phyloP scores from a whole-genome alignment of 306 rosid species.

The Argentina anserina region DNA sequence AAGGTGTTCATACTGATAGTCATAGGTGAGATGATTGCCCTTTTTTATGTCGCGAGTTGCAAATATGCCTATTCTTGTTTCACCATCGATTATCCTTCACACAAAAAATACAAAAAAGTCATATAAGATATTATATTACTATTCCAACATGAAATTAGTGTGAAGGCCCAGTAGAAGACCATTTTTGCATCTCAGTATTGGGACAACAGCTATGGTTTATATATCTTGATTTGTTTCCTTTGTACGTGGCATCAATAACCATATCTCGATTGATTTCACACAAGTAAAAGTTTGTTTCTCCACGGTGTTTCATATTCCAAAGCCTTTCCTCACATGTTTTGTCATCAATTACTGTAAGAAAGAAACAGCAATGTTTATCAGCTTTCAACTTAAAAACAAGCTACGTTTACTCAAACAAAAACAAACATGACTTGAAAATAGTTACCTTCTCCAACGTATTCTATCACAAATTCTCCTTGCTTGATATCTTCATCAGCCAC shows the following conservation, averaged over 20 bases:
- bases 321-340: conserved; percentile 91
- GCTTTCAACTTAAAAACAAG: conserved; percentile 9
- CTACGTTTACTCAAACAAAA: neutral
- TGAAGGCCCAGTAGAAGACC: conserved; percentile 49
- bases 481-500: conserved; percentile 86
- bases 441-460: conserved; percentile 96
- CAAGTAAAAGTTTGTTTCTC: conserved; percentile 93
- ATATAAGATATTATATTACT: conserved; percentile 21
- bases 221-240: conserved; percentile 96
- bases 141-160: conserved; percentile 9
- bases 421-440: neutral
- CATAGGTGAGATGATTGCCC: conserved; percentile 96
- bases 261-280: conserved; percentile 93
- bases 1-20: conserved; percentile 75
- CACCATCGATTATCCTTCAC: conserved; percentile 87
- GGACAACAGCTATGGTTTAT: conserved; percentile 97
- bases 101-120: neutral
- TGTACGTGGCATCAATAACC: conserved; percentile 97
- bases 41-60: conserved; percentile 61
- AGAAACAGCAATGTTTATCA: conserved; percentile 25
- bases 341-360: conserved; percentile 83
- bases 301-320: conserved; percentile 94
- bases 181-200: conserved; percentile 98
- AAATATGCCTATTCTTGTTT: conserved; percentile 91
- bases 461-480: conserved; percentile 83